Evolutionary conservation across 2,329 filamentous ascomycete genomes (phyloP), one percentile per base, ranked within the genome.

Genomic region (Aspergillus proliferans): DNA sequence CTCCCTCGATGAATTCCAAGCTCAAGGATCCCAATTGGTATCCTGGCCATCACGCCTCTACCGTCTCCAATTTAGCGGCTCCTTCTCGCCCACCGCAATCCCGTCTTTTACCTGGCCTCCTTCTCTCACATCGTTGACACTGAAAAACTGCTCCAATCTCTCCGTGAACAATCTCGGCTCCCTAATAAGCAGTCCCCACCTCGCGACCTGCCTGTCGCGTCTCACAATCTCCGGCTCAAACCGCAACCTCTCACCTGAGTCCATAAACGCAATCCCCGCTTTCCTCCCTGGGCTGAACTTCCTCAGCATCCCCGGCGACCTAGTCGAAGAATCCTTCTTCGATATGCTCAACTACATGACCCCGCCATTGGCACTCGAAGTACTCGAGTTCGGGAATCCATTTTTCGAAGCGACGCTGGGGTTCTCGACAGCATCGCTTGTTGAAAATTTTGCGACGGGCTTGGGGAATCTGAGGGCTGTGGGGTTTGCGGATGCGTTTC

Each of bases 291-390:
- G 50, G 7, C 48, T 68, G 6, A 52, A 48, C 21, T 63, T 58
- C 46, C 63, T 68, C 43, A 63, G 61, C 38, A 42, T 67, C 10
- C 64, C 63, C 8, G 65, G 64, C n/a, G 59, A 62, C 33, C 45
- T 63, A n/a, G 54, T 65, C 12, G 52, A 57, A 6, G 52, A 60
- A 12, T 54, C 50, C 3, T 62, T 66, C 47, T 61, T 68, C 51
- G 55, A 63, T 14, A 53, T 59, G 41, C 50, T 64, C 10, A 36
- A 38, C 22, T 49, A 52, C 28, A 43, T 52, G 45, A 42, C 43
- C 8, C 45, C 46, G n/a, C 50, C 57, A 9, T 44, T 63, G 15
- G 50, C 53, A 1, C 54, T 67, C 5, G 58, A 65, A 41, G 54
- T 58, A n/a, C 54, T 68, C 1, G 62, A 65, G 48, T 56, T 67